Evolutionary conservation across 2,329 filamentous ascomycete species (phyloP), one percentile per base, ranked within the genome.

Genomic region (Arachnomyces sp.): DNA sequence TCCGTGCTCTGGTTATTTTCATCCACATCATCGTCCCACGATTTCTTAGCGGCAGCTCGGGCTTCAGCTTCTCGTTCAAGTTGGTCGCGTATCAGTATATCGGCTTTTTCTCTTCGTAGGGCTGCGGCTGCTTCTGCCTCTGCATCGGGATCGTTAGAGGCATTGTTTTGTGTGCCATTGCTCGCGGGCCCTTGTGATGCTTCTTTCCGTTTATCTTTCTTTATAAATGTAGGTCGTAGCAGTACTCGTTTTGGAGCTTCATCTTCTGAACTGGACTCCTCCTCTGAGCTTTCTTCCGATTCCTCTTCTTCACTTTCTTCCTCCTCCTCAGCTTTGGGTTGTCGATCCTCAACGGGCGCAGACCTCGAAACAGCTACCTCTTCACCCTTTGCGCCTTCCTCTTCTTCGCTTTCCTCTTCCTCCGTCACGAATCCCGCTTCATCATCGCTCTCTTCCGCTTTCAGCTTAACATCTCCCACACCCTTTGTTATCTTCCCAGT

Each of bases 1-100:
- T 77, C 78, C 15, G 76, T 74, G 4, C 80, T 77, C n/a, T 79
- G 75, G 13, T 76, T 73, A 11, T 80, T 74, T 2, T 80, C 76
- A 38, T 72, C 67, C 40, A 77, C 73, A 42, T 68, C 64, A 49
- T 86, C 81, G 53, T 94, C 89, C 88, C 89, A 95, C 54, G 87
- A 81, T 58, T 85, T 87, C 63, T 86, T 88, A 9, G 80, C 82
- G 0, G 79, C 78, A 1, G 80, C 80, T 40, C 81, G 77, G 15
- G 84, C 85, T 3, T 82, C 82, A 0, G 84, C 76, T 53, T 90
- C 83, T 49, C 84, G 85, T 53, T 84, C 81, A 32, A 96, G 79
- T 58, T 96, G 88, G 51, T 89, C 86, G 58, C 94, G 87, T 11
- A 98, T 79, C 7, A 96, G 68, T 42, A 77, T 80, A 58, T 94